Percentiles rank a stretch among this genome's conserved stretches.
phyloP scores from a whole-genome alignment of 352 stramenopile genomes.

The Globisporangium yorkense region DNA sequence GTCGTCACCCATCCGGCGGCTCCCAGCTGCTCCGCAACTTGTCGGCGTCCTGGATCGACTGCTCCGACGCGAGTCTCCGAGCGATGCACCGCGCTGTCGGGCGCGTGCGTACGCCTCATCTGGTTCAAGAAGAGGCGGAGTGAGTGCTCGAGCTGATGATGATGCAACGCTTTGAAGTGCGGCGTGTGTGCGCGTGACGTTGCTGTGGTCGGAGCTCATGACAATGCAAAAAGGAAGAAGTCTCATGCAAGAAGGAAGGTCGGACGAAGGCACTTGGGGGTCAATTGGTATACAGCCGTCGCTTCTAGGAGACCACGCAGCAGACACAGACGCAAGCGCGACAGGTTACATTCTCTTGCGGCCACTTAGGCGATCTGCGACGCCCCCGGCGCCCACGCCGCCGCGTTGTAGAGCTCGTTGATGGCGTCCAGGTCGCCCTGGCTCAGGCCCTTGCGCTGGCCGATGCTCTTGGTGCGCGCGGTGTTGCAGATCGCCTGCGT shows the following conservation, averaged over 20 bases:
- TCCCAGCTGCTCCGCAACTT: background rate
- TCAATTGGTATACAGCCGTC: background rate
- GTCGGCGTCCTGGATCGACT: slow-evolving; percentile 9
- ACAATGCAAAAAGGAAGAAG: too few species aligned
- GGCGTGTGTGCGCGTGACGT: too few species aligned
- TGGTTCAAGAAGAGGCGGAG: background rate
- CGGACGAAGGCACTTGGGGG: background rate
- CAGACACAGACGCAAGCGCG: slow-evolving; percentile 2
- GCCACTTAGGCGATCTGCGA: slow-evolving; percentile 19
- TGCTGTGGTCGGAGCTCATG: too few species aligned
- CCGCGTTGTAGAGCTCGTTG: slow-evolving; percentile 36
- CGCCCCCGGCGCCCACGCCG: slow-evolving; percentile 14
- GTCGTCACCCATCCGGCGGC: background rate
- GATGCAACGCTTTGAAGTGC: too few species aligned
- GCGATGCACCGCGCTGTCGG: slow-evolving; percentile 5
- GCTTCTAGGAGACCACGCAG: background rate
- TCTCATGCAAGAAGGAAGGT: too few species aligned
- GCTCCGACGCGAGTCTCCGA: background rate
- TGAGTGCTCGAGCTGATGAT: too few species aligned
- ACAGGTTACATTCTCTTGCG: slow-evolving; percentile 11
- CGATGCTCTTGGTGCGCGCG: slow-evolving; percentile 44
- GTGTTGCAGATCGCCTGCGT: slow-evolving; percentile 51
- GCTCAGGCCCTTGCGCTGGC: slow-evolving; percentile 57
- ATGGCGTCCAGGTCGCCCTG: slow-evolving; percentile 36
- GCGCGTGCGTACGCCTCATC: background rate